phyloP scores from a whole-genome alignment of 1,284 basidiomycete species.

The Heterobasidion annosum region DNA sequence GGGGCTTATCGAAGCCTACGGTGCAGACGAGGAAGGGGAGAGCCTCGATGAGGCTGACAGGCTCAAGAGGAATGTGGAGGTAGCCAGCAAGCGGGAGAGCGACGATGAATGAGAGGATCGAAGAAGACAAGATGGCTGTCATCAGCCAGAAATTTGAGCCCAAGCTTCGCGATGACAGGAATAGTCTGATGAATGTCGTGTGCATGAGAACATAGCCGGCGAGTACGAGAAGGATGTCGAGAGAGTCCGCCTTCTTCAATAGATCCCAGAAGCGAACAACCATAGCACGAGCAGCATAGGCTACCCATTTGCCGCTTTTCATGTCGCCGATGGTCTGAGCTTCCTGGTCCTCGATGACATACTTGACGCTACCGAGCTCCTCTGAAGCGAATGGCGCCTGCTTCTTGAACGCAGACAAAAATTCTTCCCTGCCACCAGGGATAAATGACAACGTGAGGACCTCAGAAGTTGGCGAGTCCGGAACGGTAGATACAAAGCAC shows the following conservation, averaged over 20 bases:
- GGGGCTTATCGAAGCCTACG: conserved; percentile 96
- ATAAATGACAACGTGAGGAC: conserved; percentile 53
- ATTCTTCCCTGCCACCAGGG: conserved; percentile 40
- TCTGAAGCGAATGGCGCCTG: conserved; percentile 25
- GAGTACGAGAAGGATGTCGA: conserved; percentile 95
- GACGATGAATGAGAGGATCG: conserved; percentile 83
- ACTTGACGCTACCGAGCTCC: conserved; percentile 27
- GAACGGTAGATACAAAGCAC: conserved; percentile 33
- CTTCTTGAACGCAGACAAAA: conserved; percentile 34
- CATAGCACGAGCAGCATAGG: conserved; percentile 76
- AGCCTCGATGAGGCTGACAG: conserved; percentile 89
- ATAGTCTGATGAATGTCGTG: conserved; percentile 85
- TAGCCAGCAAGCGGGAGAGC: conserved; percentile 81
- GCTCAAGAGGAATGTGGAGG: conserved; percentile 84
- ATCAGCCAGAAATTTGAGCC: conserved; percentile 90
- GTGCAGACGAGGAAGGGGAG: conserved; percentile 97
- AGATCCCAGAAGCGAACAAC: conserved; percentile 82
- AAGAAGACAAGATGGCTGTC: conserved; percentile 76
- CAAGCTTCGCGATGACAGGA: conserved; percentile 79
- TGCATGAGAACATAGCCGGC: conserved; percentile 96
- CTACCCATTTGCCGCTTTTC: conserved; percentile 77
- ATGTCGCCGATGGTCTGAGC: conserved; percentile 49
- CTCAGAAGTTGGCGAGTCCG: conserved; percentile 27
- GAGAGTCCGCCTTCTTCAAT: conserved; percentile 88
- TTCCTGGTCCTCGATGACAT: conserved; percentile 26